Evolutionary conservation across 1,284 basidiomycete species (phyloP).

Genomic region (Thecaphora frezii): DNA sequence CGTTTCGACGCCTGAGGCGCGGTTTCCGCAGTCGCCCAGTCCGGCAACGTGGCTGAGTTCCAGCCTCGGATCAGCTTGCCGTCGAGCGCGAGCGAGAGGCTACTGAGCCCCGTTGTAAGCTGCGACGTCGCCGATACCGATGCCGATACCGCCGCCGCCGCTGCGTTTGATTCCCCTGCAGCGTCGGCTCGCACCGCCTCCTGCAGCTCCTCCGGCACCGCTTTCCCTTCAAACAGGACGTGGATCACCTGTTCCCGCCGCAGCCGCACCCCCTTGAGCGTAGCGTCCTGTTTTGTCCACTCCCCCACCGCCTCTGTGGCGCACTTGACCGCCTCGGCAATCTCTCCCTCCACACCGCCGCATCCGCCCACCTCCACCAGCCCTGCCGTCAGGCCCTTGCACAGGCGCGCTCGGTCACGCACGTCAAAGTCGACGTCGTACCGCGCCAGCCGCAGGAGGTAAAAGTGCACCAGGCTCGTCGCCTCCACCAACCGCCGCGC

Average conservation of each 20-base stretch:
- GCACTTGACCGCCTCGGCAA: slow-evolving; percentile 9
- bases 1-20: slow-evolving; percentile 7
- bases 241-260: slow-evolving; percentile 42
- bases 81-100: slow-evolving; percentile 25
- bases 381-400: slow-evolving; percentile 40
- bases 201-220: background rate
- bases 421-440: slow-evolving; percentile 49
- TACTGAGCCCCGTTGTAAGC: slow-evolving; percentile 3
- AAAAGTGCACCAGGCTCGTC: slow-evolving; percentile 31
- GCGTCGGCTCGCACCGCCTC: background rate
- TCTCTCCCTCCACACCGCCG: slow-evolving; percentile 4
- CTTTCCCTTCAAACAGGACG: slow-evolving; percentile 37
- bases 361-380: slow-evolving; percentile 1
- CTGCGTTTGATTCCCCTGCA: background rate
- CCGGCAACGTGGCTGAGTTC: slow-evolving; percentile 24
- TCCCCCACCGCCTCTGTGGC: slow-evolving; percentile 18
- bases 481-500: slow-evolving; percentile 12
- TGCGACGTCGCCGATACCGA: background rate
- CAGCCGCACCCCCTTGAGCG: slow-evolving; percentile 38
- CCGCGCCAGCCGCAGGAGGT: slow-evolving; percentile 44
- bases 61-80: slow-evolving; percentile 40
- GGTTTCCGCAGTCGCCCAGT: slow-evolving; percentile 21
- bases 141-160: background rate
- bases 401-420: slow-evolving; percentile 49
- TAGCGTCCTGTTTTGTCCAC: slow-evolving; percentile 18